Base-by-base conservation (phyloP, 1,139 yeast genomes). In the Hyphopichia fennica region DNA sequence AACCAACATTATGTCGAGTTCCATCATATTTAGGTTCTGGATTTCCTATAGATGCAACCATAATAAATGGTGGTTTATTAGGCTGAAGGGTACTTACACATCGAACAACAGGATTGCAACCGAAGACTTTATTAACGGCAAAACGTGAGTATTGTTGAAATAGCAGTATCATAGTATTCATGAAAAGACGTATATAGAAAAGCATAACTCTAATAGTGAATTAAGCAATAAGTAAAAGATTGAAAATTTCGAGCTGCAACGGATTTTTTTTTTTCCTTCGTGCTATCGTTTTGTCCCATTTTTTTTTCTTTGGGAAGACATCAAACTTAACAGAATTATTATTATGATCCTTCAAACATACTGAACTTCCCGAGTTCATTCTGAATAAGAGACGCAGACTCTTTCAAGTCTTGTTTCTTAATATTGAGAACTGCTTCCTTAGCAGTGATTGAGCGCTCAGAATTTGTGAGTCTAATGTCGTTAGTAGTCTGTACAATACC, bases 1-100 rank as follows among this genome's bases (percentile, higher is more conserved):
- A 88, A 2, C 96, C 96, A 0, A 84, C 87, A 48, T 83, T 87
- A 56, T 89, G 96, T 37, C 96, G 69, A 0, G 96, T 86, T 6
- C 70, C 70, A 14, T 63, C 61, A 52, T 78, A 87, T 38, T 69
- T 62, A 0, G 81, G 74, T 41, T 83, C 89, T 0, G 96, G 96
- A 55, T 89, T 89, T 0, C 96, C 96, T 3, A 89, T 67, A 0
- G 93, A 86, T 5, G 83, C 79, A 9, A 82, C 53, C 48, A 76
- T 55, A 5, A 75, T 39, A 37, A 60, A 57, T 7, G 69, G 64
- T 1, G 60, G 58, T 35, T 56, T 62, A 35, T 37, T 35, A 34
- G 27, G 45, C 15, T 14, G 39, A 29, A 42, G n/a, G 9, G 46
- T 41, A 30, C 41, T 41, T n/a, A 41, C 23, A 11, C 38, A 11